Evolutionary conservation across 768 basidiomycete species (phyloP).

Genomic region (Lactarius sanguifluus): DNA sequence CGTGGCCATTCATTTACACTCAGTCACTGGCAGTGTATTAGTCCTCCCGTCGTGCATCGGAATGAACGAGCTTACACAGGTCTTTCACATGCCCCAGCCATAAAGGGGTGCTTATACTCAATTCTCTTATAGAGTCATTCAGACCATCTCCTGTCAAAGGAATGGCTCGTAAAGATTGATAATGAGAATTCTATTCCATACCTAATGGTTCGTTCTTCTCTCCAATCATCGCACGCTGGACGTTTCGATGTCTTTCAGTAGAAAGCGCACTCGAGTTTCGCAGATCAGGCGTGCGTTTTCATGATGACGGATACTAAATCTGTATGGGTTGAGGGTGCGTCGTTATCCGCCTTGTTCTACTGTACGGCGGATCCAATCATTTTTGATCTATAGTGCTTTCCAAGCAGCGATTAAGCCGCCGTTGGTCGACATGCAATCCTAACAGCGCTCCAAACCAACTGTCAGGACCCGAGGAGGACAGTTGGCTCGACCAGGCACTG

Average conservation of each 20-base stretch:
- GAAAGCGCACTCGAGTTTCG: slow-evolving; percentile 59
- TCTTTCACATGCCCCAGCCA: slow-evolving; percentile 4
- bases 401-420: slow-evolving; percentile 43
- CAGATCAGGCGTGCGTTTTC: slow-evolving; percentile 58
- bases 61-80: slow-evolving; percentile 29
- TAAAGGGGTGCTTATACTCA: background rate
- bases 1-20: slow-evolving; percentile 3
- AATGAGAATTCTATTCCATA: slow-evolving; percentile 61
- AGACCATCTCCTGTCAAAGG: slow-evolving; percentile 57
- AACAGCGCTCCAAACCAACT: slow-evolving; percentile 32
- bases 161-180: slow-evolving; percentile 75
- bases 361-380: slow-evolving; percentile 15
- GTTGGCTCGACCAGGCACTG: slow-evolving; percentile 57
- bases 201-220: slow-evolving; percentile 57
- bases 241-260: slow-evolving; percentile 33
- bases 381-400: slow-evolving; percentile 45
- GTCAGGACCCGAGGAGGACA: slow-evolving; percentile 50
- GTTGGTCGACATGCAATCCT: slow-evolving; percentile 66
- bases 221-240: slow-evolving; percentile 9
- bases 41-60: background rate
- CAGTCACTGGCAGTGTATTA: background rate
- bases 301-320: slow-evolving; percentile 73
- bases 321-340: slow-evolving; percentile 72
- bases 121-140: slow-evolving; percentile 48
- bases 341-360: slow-evolving; percentile 20